A percentile compares a stretch with the other conserved stretches of the same genome.
phyloP scores from a whole-genome alignment of 1,284 basidiomycete species.

The Puccinia horiana region DNA sequence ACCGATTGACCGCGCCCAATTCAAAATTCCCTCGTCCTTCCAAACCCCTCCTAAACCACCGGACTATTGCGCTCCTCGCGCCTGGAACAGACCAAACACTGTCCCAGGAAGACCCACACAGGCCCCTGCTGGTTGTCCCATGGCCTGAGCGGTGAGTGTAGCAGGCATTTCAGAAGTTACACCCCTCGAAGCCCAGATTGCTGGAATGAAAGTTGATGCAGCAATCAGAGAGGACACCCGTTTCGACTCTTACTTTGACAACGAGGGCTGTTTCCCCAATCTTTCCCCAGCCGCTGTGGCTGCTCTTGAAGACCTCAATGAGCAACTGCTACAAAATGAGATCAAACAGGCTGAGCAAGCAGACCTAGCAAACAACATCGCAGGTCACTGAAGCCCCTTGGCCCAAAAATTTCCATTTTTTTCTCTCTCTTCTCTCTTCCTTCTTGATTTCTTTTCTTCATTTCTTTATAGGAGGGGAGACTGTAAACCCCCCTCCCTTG shows the following conservation, averaged over 20 bases:
- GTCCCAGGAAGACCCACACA: not conserved
- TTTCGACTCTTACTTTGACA: not conserved
- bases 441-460: too few species aligned
- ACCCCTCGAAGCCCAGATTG: not conserved
- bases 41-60: not conserved
- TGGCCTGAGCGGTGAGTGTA: not conserved
- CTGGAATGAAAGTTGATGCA: not conserved
- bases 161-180: not conserved
- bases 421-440: not conserved
- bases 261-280: not conserved
- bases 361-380: not conserved
- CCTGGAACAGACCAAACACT: not conserved
- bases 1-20: not conserved
- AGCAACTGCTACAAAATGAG: not conserved
- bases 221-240: not conserved
- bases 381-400: not conserved
- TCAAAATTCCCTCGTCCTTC: not conserved
- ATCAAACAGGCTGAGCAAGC: not conserved
- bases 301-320: not conserved
- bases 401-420: not conserved
- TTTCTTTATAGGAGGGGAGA: not conserved
- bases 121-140: not conserved
- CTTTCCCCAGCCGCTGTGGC: not conserved
- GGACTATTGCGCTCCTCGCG: not conserved
- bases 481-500: not conserved